Base-by-base conservation (phyloP, 257 asterid genomes). In the Eucommia ulmoides region DNA sequence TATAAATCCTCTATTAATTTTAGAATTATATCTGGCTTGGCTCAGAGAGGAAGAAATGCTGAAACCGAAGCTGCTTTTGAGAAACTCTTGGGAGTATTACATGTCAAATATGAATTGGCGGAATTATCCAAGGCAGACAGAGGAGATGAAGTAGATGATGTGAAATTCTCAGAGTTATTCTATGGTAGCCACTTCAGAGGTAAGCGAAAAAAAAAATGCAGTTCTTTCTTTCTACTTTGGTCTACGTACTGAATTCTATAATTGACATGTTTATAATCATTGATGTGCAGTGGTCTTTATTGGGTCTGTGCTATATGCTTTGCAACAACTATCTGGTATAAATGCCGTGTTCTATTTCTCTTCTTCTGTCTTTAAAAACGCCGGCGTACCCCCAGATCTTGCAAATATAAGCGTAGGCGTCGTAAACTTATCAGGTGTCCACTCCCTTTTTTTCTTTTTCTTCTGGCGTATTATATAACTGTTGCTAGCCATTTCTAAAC, bases 271-370 rank as follows among this genome's bases (percentile, higher is more conserved):
- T n/a, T n/a, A n/a, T n/a, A n/a, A n/a, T n/a, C n/a, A n/a, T n/a
- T n/a, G n/a, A n/a, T n/a, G n/a, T 51, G 74, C 94, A 88, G 95
- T 82, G 69, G 89, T 88, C 53, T 79, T 72, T 61, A 65, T 78
- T 45, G 95, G 95, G 44, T 80, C 95, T 23, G 67, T 59, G 57
- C 73, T 88, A 51, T 84, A 69, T 70, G 94, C 94, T 25, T 63
- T 82, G 62, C 95, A 88, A 72, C 95, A 88, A 69, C 74, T 88
- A 48, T 88, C 97, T 45, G 97, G 97, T 49, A 84, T 88, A 71
- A 88, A 88, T 70, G 94, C 97, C n/a, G 92, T 88, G 23, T 88
- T 88, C 69, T 88, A 74, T 73, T 88, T 88, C 77, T 88, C 97
- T 56, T 88, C 97, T 50, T 74, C 93, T 41, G 93, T 84, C 44